Conservation (phyloP, 2,329 filamentous ascomycete species). For the Hypoxylon sp. region DNA sequence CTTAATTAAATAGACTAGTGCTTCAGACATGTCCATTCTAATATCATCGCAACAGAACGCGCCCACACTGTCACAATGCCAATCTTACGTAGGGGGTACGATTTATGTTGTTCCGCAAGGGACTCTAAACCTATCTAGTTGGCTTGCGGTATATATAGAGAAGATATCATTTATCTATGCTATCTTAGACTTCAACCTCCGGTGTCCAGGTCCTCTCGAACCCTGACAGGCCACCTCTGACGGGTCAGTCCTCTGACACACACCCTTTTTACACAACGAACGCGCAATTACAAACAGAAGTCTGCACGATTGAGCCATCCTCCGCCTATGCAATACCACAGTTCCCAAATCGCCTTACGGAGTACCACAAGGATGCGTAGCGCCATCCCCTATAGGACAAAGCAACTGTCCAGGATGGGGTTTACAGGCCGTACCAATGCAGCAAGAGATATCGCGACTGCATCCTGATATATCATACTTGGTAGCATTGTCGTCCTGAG, state of each 20-base stretch:
- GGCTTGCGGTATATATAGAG: too few species aligned
- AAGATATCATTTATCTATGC: too few species aligned
- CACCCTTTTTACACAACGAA: background rate
- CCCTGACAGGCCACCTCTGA: too few species aligned
- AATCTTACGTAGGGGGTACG: too few species aligned
- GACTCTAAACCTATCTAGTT: too few species aligned
- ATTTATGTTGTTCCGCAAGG: too few species aligned
- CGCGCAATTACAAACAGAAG: background rate
- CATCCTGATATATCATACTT: slow-evolving; percentile 41
- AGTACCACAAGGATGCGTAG: slow-evolving; percentile 20
- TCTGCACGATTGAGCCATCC: background rate
- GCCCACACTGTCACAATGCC: too few species aligned
- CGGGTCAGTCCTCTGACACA: too few species aligned
- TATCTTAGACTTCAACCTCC: too few species aligned
- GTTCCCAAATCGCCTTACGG: background rate
- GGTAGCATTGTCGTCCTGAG: slow-evolving; percentile 40
- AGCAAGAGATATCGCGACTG: slow-evolving; percentile 37
- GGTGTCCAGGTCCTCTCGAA: too few species aligned
- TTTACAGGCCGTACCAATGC: slow-evolving; percentile 44
- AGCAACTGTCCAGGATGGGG: slow-evolving; percentile 41
- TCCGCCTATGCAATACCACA: background rate
- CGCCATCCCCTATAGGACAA: slow-evolving; percentile 32
- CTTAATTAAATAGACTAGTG: background rate
- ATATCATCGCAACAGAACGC: background rate
- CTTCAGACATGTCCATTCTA: background rate